Conservation (phyloP, 2,329 filamentous ascomycete species). For the Ilyonectria destructans region DNA sequence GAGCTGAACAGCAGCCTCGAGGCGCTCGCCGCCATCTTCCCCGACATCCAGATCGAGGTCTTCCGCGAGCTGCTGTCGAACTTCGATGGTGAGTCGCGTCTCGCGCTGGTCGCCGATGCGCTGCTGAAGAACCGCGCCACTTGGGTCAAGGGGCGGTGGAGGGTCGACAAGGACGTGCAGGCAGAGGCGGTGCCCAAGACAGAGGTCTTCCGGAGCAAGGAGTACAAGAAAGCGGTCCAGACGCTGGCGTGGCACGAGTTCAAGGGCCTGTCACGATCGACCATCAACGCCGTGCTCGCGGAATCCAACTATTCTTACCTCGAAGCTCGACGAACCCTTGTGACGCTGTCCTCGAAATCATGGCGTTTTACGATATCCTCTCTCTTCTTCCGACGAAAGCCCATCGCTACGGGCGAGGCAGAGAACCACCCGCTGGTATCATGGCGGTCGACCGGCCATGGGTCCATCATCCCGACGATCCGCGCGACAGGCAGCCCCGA, state of each 20-base stretch:
- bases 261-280: constrained; percentile 79
- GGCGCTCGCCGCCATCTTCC: constrained; percentile 81
- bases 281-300: constrained; percentile 84
- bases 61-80: constrained; percentile 85
- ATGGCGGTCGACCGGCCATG: constrained; percentile 72
- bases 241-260: constrained; percentile 82
- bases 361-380: constrained; percentile 84
- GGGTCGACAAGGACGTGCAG: constrained; percentile 59
- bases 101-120: constrained; percentile 84
- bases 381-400: constrained; percentile 78
- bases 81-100: constrained; percentile 82
- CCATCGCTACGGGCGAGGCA: constrained; percentile 67
- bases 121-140: constrained; percentile 80
- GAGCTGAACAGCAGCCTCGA: constrained; percentile 81
- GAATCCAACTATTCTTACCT: constrained; percentile 87
- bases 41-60: constrained; percentile 85
- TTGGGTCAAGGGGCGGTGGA: constrained; percentile 81
- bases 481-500: constrained; percentile 77
- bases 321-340: constrained; percentile 78
- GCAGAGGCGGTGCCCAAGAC: constrained; percentile 65
- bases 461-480: constrained; percentile 73
- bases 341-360: constrained; percentile 79
- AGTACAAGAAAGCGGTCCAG: constrained; percentile 80
- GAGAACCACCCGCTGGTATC: constrained; percentile 75
- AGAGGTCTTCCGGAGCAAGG: constrained; percentile 78